A percentile compares a stretch with the other conserved stretches of the same genome.
Evolutionary conservation across 345 rosid species (phyloP).

Genomic region (Raphanus raphanistrum): DNA sequence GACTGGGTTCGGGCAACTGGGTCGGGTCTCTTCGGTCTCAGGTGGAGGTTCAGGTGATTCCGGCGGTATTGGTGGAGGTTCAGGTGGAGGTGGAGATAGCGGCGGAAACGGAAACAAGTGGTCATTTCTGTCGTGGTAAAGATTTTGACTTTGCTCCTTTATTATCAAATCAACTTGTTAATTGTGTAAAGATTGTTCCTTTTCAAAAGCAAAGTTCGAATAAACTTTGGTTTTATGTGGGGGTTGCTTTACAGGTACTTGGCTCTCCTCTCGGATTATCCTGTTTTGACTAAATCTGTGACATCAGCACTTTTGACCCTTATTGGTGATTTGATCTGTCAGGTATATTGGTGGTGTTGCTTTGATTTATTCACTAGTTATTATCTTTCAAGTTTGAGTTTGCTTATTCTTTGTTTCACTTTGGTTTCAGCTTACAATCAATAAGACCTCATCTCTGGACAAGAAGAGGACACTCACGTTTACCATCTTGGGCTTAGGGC

Average conservation of each 20-base stretch:
- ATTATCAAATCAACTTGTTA: neutral
- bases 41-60: slow-evolving; percentile 51
- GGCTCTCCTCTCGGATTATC: slow-evolving; percentile 63
- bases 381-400: neutral
- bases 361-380: neutral
- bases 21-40: slow-evolving; percentile 52
- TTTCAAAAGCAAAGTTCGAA: neutral
- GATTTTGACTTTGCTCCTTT: neutral
- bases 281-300: slow-evolving; percentile 77
- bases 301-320: slow-evolving; percentile 86
- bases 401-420: slow-evolving; percentile 16
- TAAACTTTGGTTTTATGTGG: neutral
- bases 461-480: slow-evolving; percentile 66
- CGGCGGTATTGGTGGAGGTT: slow-evolving; percentile 60
- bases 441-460: slow-evolving; percentile 67
- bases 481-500: slow-evolving; percentile 66
- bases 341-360: slow-evolving; percentile 47
- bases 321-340: slow-evolving; percentile 85
- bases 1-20: slow-evolving; percentile 39
- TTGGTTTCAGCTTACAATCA: slow-evolving; percentile 62
- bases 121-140: slow-evolving; percentile 81
- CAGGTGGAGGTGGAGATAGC: slow-evolving; percentile 38
- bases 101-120: slow-evolving; percentile 46
- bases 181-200: slow-evolving; percentile 6
- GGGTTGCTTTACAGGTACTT: slow-evolving; percentile 55